Evolutionary conservation across 2,329 filamentous ascomycete genomes (phyloP).

Genomic region (Neonectria punicea): DNA sequence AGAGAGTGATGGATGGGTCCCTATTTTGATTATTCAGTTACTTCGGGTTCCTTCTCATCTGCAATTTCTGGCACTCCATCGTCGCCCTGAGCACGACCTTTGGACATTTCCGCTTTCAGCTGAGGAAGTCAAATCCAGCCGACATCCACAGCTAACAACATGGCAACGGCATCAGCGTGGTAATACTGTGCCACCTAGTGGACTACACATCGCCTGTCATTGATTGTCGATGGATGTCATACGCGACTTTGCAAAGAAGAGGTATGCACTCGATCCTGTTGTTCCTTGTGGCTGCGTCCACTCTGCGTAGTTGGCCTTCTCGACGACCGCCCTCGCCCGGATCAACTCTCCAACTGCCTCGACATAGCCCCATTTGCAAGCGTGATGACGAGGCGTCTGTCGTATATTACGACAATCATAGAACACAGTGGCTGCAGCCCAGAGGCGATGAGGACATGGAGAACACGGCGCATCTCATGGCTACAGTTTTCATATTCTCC

Average conservation of each 20-base stretch:
- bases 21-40: not conserved
- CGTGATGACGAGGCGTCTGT: not conserved
- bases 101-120: not conserved
- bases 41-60: not conserved
- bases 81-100: not conserved
- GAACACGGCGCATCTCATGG: not conserved
- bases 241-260: not conserved
- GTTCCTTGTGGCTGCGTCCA: rapidly evolving
- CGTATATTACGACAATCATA: too few relatives aligned
- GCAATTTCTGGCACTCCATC: not conserved
- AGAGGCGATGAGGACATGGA: not conserved
- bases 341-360: conserved; percentile 10
- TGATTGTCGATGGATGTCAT: not conserved
- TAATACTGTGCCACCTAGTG: not conserved
- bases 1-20: too few relatives aligned
- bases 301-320: rapidly evolving
- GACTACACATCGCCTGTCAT: not conserved
- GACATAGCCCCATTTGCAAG: rapidly evolving
- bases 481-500: not conserved
- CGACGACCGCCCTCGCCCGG: not conserved
- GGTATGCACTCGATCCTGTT: not conserved
- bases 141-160: conserved; percentile 2
- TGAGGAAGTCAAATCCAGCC: too few relatives aligned
- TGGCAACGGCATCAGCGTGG: not conserved
- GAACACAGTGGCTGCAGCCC: not conserved